phyloP scores from a whole-genome alignment of 805 yeast species.

The Lipomyces lipofer region DNA sequence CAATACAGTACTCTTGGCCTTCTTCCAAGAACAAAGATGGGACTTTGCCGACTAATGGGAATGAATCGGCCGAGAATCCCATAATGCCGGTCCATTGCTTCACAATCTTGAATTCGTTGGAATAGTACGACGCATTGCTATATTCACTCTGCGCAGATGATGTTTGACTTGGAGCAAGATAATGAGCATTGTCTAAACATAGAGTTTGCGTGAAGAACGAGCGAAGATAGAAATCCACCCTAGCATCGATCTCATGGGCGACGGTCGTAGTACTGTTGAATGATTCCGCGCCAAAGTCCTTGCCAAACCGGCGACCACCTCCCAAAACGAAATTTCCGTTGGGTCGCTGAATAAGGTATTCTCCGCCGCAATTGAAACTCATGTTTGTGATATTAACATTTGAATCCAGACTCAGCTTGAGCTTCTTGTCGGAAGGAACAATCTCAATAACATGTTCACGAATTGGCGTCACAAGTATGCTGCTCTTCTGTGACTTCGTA shows the following conservation, averaged over 20 bases:
- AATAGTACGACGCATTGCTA: background rate
- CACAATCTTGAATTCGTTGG: conserved; percentile 12
- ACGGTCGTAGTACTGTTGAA: background rate
- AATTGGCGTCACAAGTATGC: conserved; percentile 32
- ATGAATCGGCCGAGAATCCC: conserved; percentile 46
- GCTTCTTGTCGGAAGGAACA: background rate
- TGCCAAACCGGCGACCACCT: conserved; percentile 31
- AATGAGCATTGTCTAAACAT: conserved; percentile 39
- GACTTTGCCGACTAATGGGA: conserved; percentile 50
- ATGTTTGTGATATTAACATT: conserved; percentile 21
- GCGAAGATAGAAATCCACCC: conserved; percentile 36
- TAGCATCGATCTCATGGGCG: conserved; percentile 36
- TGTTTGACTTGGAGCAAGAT: conserved; percentile 28
- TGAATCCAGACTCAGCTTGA: conserved; percentile 14
- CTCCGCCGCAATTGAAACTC: conserved; percentile 25
- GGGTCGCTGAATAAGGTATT: conserved; percentile 26
- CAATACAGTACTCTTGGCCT: conserved; percentile 43
- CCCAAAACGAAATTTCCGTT: conserved; percentile 33
- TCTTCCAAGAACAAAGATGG: conserved; percentile 32
- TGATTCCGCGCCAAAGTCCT: conserved; percentile 10
- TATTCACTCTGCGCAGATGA: background rate
- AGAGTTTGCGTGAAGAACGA: conserved; percentile 22
- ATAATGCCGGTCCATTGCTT: conserved; percentile 50
- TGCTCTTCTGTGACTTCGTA: background rate
- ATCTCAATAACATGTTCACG: conserved; percentile 37